Base-by-base conservation (phyloP, 164 flowering plant genomes). In the Chloranthus sessilifolius region DNA sequence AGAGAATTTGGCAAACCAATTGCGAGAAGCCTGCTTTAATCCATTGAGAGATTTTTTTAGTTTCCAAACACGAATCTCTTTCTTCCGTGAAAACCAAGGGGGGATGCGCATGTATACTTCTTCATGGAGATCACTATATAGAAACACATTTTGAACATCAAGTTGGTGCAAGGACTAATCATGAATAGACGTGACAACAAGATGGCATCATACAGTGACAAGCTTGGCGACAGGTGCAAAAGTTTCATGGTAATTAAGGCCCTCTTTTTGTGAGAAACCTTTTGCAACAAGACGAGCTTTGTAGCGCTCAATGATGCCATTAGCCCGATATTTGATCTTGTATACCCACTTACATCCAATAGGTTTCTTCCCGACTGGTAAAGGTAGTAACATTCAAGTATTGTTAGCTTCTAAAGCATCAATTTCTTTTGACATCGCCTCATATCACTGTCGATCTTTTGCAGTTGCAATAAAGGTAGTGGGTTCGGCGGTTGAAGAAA, bases 281-380 rank as follows among this genome's bases (percentile, higher is more conserved):
- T 40, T 40, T 21, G 22, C 43, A 6, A 20, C 23, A 10, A 43
- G 16, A 23, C 16, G 29, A 5, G 46, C 28, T 23, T 43, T 43
- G 12, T 43, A 43, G 2, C 26, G 46, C 24, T 50, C 42, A 21
- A 34, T n/a, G 19, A 9, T 9, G 3, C 36, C 56, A 40, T 52
- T 37, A 7, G 31, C 11, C 0, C 14, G n/a, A 17, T 37, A 15
- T 22, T 37, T 51, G 15, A 38, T 7, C 11, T 38, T 37, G 4
- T 24, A 37, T 3, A 51, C 45, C 45, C 33, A 44, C 25, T 44
- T 24, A 25, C 30, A 44, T 11, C 49, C 49, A 24, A 14, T 44
- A 17, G 1, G 31, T 12, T 38, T 24, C 7, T 24, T 25, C 3
- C 9, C 36, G 3, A 3, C 7, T 7, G 37, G 56, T 2, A 52